Conservation (phyloP, 148 eudicot genomes). For the Amaranthus palmeri region DNA sequence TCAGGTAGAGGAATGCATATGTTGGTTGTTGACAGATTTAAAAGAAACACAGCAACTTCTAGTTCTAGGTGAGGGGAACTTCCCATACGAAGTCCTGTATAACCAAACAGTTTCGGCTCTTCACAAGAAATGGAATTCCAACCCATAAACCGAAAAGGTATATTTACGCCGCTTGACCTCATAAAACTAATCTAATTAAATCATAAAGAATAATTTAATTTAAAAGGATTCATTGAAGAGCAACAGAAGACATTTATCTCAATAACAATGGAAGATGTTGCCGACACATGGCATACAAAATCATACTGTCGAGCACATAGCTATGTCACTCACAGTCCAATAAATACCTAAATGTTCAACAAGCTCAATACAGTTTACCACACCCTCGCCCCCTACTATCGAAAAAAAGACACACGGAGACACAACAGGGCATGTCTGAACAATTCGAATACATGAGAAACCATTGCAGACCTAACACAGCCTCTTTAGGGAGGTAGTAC, state of each 20-base stretch:
- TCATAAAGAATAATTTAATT: background rate
- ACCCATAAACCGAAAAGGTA: background rate
- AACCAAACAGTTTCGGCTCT: too few relatives aligned
- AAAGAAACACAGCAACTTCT: too few relatives aligned
- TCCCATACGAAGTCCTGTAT: too few relatives aligned
- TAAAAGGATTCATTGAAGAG: background rate
- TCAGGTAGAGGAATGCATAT: too few relatives aligned
- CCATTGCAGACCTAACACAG: background rate
- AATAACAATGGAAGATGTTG: background rate
- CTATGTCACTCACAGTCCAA: background rate
- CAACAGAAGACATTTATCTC: background rate
- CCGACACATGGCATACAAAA: background rate
- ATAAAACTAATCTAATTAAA: background rate
- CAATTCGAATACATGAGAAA: background rate
- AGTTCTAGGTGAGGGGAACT: too few relatives aligned
- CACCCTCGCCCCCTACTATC: background rate
- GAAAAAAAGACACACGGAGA: background rate
- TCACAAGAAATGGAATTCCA: background rate
- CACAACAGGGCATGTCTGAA: background rate
- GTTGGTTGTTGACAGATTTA: too few relatives aligned
- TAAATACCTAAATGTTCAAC: background rate
- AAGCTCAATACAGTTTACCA: too few relatives aligned
- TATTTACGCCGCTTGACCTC: background rate
- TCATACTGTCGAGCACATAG: background rate
- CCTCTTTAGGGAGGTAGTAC: background rate